Base-by-base conservation (phyloP, 2,329 filamentous ascomycete species). In the Aspergillus persii region DNA sequence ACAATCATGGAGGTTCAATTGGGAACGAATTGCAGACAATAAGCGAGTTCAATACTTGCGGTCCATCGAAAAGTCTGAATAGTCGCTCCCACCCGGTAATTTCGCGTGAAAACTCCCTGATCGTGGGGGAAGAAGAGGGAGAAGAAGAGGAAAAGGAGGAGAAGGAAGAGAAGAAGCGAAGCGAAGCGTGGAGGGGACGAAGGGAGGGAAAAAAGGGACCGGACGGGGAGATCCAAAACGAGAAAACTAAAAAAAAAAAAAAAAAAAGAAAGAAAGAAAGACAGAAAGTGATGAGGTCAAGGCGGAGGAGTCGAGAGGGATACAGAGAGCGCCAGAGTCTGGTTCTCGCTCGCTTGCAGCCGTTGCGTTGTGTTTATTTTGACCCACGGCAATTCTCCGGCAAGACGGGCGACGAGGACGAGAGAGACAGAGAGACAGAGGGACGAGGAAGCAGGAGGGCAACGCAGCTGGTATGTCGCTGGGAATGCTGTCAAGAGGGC, bases 341-440 rank as follows among this genome's bases (percentile, higher is more conserved):
- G 53, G 50, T 56, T 49, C 48, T 57, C 60, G 60, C 59, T 67
- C 66, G 66, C 66, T 67, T 66, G 60, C 50, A 60, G 56, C 58
- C 57, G 63, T 36, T 46, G 48, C 29, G 51, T 50, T 64, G 60
- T 68, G 65, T 73, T 74, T 74, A 71, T 75, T 74, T 71, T 72
- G 73, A 70, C 66, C 68, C 69, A 69, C 69, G 64, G 61, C 18
- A 47, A 47, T 47, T 47, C 44, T 12, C 44, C 44, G 44, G 44
- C 18, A 23, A 23, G 18, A 23, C 18, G 18, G 18, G 18, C 18
- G 18, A 23, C 50, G 9, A 53, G 53, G 31, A 33, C 29, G 58
- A 36, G 12, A 41, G 36, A 36, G 33, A 11, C 33, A 8, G 53
- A 49, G 46, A 57, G 53, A 23, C n/a, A 46, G 53, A 50, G 49